These are phyloP conservation scores for Microdochium nivale DNA, from an alignment of 2,329 filamentous ascomycete species.

Conservation along the genomic window DNA sequence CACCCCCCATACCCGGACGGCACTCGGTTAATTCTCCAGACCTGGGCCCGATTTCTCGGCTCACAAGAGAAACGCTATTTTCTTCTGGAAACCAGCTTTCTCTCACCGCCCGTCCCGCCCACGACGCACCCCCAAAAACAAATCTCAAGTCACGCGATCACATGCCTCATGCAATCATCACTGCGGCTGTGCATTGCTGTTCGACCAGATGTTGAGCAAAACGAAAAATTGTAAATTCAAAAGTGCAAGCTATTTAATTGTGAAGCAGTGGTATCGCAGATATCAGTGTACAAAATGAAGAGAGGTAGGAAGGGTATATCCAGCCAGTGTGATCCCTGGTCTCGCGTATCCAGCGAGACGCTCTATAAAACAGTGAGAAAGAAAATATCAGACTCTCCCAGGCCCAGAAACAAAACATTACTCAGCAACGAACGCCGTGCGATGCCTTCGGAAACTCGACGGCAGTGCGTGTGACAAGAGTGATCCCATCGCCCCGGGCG, in stretches of 20 bases:
- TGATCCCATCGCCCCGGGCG: neutral
- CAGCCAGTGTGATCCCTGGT: neutral
- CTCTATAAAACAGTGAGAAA: neutral
- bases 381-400: neutral
- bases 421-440: neutral
- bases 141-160: too few species aligned
- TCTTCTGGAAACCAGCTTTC: too few species aligned
- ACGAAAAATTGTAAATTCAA: too few species aligned
- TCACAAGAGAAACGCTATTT: too few species aligned
- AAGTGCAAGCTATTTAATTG: neutral
- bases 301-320: neutral
- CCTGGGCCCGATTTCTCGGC: too few species aligned
- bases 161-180: too few species aligned
- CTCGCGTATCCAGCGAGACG: neutral
- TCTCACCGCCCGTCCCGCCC: too few species aligned
- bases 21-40: too few species aligned
- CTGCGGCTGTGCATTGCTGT: too few species aligned
- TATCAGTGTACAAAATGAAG: neutral
- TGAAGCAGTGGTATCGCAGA: neutral
- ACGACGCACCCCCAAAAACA: too few species aligned
- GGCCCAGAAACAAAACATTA: neutral
- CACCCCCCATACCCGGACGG: too few species aligned
- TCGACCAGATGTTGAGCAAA: too few species aligned
- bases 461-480: neutral
- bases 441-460: conserved; percentile 1